Percentiles rank a stretch among this genome's conserved stretches.
Conservation (phyloP, 331 rosid genomes). For the Phaseolus coccineus region DNA sequence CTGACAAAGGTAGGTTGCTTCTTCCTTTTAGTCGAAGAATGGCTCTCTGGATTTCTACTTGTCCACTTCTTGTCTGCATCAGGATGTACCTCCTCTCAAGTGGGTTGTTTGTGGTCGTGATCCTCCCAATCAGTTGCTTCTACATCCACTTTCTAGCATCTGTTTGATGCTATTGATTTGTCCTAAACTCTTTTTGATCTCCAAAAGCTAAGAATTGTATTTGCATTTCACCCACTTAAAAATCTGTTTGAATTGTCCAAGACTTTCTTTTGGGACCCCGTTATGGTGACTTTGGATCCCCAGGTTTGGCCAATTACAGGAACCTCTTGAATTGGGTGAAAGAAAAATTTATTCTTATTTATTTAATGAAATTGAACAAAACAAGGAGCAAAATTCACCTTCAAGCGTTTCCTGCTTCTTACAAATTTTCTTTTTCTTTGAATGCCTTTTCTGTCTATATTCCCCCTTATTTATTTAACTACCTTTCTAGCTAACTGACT, state of each 20-base stretch:
- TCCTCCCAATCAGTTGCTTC: conserved; percentile 6
- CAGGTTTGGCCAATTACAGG: no score
- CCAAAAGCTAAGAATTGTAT: not conserved
- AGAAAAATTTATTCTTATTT: not conserved
- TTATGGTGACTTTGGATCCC: not conserved
- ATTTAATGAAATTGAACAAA: not conserved
- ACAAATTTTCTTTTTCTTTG: no score
- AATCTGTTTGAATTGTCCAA: not conserved
- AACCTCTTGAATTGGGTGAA: no score
- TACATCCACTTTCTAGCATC: not conserved
- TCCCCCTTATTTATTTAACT: not conserved
- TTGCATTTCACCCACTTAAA: not conserved
- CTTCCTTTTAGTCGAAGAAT: not conserved
- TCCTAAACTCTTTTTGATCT: not conserved
- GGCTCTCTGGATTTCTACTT: not conserved
- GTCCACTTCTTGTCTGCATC: not conserved
- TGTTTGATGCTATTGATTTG: not conserved
- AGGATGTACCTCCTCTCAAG: not conserved
- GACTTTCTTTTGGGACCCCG: not conserved
- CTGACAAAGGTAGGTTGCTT: not conserved
- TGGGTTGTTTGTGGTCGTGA: not conserved
- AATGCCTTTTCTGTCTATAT: not conserved
- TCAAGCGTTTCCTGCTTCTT: no score
- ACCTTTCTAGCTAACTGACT: not conserved
- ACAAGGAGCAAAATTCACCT: no score